Evolutionary conservation across 345 rosid species (phyloP).

Genomic region (Passiflora organensis): DNA sequence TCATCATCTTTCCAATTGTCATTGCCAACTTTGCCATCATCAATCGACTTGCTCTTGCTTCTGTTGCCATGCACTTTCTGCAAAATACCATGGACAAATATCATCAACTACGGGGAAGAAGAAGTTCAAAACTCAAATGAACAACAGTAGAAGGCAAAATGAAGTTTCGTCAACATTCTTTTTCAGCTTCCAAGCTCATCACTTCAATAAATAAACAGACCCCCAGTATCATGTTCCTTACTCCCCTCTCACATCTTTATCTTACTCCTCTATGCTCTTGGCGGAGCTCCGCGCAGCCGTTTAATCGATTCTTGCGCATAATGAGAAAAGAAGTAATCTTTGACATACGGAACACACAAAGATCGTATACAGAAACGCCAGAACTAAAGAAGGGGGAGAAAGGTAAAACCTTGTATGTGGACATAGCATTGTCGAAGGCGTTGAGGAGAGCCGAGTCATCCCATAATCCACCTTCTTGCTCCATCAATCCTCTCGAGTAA

Average conservation of each 20-base stretch:
- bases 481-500: slow-evolving; percentile 19
- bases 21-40: slow-evolving; percentile 1
- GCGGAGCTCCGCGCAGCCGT: too few relatives aligned
- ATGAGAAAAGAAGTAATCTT: too few relatives aligned
- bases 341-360: too few relatives aligned
- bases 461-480: slow-evolving; percentile 50
- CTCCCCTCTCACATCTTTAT: too few relatives aligned
- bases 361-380: background rate
- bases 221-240: too few relatives aligned
- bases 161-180: too few relatives aligned
- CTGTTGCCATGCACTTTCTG: slow-evolving; percentile 42
- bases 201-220: too few relatives aligned
- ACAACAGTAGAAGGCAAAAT: background rate
- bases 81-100: background rate
- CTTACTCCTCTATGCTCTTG: too few relatives aligned
- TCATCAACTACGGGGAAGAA: too few relatives aligned
- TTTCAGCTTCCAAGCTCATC: too few relatives aligned
- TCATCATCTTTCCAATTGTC: background rate
- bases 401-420: slow-evolving; percentile 41
- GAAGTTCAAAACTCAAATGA: background rate
- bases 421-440: slow-evolving; percentile 63
- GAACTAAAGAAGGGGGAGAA: too few relatives aligned
- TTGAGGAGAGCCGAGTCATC: slow-evolving; percentile 55
- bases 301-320: too few relatives aligned
- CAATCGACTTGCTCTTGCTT: slow-evolving; percentile 11